These are phyloP conservation scores for Fusarium hainanense DNA, from an alignment of 2,329 filamentous ascomycete species.

Conservation along the genomic window DNA sequence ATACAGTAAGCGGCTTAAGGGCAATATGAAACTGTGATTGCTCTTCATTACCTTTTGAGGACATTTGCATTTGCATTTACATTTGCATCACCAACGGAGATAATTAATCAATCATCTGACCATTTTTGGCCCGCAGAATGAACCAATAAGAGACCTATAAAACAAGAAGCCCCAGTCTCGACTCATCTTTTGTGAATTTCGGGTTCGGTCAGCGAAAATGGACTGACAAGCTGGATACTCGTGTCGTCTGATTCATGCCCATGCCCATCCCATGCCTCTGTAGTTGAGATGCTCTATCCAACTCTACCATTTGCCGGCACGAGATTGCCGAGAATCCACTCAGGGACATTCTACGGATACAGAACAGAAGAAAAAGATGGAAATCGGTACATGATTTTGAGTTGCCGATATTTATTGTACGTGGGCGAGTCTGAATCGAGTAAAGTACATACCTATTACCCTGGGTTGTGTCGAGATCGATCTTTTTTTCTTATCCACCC, in stretches of 20 bases:
- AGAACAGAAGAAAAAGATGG: not conserved
- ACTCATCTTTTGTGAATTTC: conserved; percentile 21
- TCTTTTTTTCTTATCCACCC: conserved; percentile 5
- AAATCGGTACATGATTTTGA: conserved; percentile 22
- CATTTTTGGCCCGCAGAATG: conserved; percentile 9
- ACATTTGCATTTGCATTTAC: conserved; percentile 14
- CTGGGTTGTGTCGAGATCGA: conserved; percentile 14
- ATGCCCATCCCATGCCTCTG: not conserved
- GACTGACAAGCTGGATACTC: conserved; percentile 3
- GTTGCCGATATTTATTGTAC: conserved; percentile 16
- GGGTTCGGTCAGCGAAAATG: conserved; percentile 40
- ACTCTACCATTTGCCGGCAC: conserved; percentile 22
- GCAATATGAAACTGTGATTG: not conserved
- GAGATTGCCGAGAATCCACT: conserved; percentile 40
- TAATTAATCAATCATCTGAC: conserved; percentile 1
- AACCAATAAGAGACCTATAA: conserved; percentile 16
- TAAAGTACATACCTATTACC: conserved; percentile 9
- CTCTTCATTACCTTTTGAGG: not conserved
- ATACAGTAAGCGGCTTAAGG: not conserved
- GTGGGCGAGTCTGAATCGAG: conserved; percentile 34
- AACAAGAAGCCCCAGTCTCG: conserved; percentile 13
- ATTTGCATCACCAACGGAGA: not conserved
- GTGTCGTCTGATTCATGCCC: conserved; percentile 22
- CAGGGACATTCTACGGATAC: not conserved
- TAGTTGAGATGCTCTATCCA: conserved; percentile 12